A percentile compares a stretch with the other conserved stretches of the same genome.
phyloP scores from a whole-genome alignment of 2,329 filamentous ascomycete genomes.

The Atkinsonella texensis region DNA sequence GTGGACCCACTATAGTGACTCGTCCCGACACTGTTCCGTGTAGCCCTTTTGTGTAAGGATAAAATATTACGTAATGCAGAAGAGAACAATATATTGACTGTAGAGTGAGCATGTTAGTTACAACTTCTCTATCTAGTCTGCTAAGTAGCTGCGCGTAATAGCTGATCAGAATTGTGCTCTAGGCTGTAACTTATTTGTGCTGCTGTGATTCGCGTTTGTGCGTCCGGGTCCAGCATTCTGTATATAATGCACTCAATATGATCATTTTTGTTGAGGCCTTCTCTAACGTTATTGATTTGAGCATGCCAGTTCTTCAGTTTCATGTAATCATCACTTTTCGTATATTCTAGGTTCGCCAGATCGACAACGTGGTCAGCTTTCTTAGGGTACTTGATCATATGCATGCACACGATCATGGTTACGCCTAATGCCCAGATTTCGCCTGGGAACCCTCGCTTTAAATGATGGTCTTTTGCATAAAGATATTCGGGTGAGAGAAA shows the following conservation, averaged over 20 bases:
- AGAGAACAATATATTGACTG: no score
- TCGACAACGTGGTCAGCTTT: background rate
- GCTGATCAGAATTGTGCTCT: background rate
- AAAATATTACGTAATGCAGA: no score
- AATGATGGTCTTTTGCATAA: background rate
- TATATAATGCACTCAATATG: background rate
- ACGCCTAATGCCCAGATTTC: background rate
- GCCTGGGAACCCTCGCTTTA: background rate
- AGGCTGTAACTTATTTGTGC: background rate
- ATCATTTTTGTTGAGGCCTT: background rate
- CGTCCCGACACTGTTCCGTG: no score
- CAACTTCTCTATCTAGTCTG: no score
- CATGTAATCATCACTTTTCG: background rate
- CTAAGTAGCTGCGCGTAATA: background rate
- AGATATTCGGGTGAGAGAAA: background rate
- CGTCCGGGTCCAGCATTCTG: background rate
- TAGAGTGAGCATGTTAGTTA: no score
- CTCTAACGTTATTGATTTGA: background rate
- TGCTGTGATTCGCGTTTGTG: background rate
- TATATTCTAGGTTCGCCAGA: background rate
- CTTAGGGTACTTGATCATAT: background rate
- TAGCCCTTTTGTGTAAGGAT: no score
- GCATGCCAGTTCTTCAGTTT: background rate
- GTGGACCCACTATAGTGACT: no score
- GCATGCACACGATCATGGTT: background rate